phyloP scores from a whole-genome alignment of 208 protist genomes.

The Strigomonas galati region DNA sequence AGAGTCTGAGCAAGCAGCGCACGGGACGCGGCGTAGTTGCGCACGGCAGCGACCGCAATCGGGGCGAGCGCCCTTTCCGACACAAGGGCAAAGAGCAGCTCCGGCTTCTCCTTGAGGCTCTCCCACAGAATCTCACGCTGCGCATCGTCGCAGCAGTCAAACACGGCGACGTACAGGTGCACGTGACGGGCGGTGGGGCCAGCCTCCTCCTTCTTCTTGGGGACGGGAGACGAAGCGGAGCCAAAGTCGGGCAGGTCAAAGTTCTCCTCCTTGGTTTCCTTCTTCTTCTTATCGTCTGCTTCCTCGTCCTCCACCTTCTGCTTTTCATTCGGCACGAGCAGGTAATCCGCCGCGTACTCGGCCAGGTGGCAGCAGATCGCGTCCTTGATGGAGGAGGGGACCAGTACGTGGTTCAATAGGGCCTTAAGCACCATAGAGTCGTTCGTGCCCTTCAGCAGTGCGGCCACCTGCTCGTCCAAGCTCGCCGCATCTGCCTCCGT shows the following conservation, averaged over 20 bases:
- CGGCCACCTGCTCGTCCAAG: constrained; percentile 34
- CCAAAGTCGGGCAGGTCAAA: constrained; percentile 79
- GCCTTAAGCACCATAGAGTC: constrained; percentile 74
- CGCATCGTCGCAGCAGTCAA: constrained; percentile 70
- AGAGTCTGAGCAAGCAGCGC: constrained; percentile 16
- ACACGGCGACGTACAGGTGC: constrained; percentile 50
- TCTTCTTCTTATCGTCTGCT: not conserved
- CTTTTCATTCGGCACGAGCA: constrained; percentile 23
- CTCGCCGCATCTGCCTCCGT: constrained; percentile 24
- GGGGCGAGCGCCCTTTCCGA: constrained; percentile 29
- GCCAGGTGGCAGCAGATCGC: constrained; percentile 68
- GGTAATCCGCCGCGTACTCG: constrained; percentile 65
- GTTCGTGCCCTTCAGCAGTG: constrained; percentile 32
- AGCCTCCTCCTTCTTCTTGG: not conserved
- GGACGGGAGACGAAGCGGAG: constrained; percentile 5
- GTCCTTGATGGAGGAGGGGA: constrained; percentile 64
- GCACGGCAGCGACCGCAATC: constrained; percentile 31
- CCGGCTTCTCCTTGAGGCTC: constrained; percentile 18
- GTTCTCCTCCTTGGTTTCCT: constrained; percentile 28
- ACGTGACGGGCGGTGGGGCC: constrained; percentile 22
- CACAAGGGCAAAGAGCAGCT: constrained; percentile 36
- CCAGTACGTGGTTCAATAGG: constrained; percentile 55
- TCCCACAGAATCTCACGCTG: constrained; percentile 66
- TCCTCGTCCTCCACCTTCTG: not conserved
- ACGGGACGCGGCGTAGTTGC: constrained; percentile 30